phyloP scores from a whole-genome alignment of 192 early-diverging fungal species.

The Glomus cerebriforme region DNA sequence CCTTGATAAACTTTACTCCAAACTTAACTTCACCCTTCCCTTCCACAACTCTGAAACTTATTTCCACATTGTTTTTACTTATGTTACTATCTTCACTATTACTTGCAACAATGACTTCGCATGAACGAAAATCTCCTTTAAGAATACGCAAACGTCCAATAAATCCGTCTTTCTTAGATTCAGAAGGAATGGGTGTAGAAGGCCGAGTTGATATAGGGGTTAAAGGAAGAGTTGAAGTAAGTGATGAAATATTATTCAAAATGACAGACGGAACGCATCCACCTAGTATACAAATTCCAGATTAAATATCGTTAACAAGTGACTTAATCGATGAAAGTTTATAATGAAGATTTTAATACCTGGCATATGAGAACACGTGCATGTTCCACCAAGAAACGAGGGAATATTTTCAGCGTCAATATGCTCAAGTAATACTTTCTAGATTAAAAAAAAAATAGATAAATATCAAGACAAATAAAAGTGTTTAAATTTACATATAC shows the following conservation, averaged over 20 bases:
- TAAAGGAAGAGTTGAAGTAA: slow-evolving; percentile 12
- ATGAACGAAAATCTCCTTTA: neutral
- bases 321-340: neutral
- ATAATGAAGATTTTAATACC: slow-evolving; percentile 49
- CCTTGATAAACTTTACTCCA: neutral
- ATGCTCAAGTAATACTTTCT: slow-evolving; percentile 59
- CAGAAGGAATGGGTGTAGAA: neutral
- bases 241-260: slow-evolving; percentile 44
- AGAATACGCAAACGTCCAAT: neutral
- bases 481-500: neutral
- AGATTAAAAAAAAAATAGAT: slow-evolving; percentile 65
- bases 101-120: neutral
- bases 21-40: slow-evolving; percentile 4
- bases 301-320: neutral
- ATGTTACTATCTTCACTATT: neutral
- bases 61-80: slow-evolving; percentile 1
- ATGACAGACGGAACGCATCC: slow-evolving; percentile 46
- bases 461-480: slow-evolving; percentile 9
- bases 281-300: neutral
- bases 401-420: slow-evolving; percentile 71
- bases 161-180: neutral
- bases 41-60: neutral
- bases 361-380: slow-evolving; percentile 72
- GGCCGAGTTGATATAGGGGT: neutral
- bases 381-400: slow-evolving; percentile 68